phyloP scores from a whole-genome alignment of 768 basidiomycete species.

The Tylopilus plumbeoviolaceoides region DNA sequence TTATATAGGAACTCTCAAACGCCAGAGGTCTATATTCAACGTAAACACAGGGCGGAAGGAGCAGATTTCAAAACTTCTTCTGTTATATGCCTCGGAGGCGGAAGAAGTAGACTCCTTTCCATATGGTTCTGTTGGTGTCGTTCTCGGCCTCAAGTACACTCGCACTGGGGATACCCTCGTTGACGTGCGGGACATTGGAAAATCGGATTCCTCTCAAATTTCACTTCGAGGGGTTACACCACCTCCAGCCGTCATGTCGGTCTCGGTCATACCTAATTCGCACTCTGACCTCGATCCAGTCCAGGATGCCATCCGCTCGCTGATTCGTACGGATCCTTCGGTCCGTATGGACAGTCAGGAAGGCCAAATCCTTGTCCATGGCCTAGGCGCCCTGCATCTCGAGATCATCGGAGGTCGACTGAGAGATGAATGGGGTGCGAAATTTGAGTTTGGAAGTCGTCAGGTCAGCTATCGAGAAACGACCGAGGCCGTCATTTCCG shows the following conservation, averaged over 20 bases:
- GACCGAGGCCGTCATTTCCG: constrained; percentile 23
- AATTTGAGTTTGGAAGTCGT: constrained; percentile 72
- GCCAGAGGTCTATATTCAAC: constrained; percentile 60
- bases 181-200: constrained; percentile 40
- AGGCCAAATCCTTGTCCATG: constrained; percentile 79
- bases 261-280: constrained; percentile 75
- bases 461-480: constrained; percentile 80
- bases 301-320: constrained; percentile 64
- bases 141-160: constrained; percentile 78
- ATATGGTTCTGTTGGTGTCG: constrained; percentile 80
- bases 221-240: constrained; percentile 62
- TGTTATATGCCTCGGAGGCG: constrained; percentile 73
- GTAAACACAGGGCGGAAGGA: constrained; percentile 66
- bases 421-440: constrained; percentile 72
- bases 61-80: constrained; percentile 66
- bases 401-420: constrained; percentile 85
- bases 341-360: constrained; percentile 76
- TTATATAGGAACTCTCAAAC: constrained; percentile 55
- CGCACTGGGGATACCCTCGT: constrained; percentile 86
- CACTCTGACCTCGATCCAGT: constrained; percentile 76
- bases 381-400: constrained; percentile 82
- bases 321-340: constrained; percentile 88
- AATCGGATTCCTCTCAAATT: constrained; percentile 31
- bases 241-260: constrained; percentile 83
- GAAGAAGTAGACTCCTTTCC: constrained; percentile 78